Evolutionary conservation across 1,284 basidiomycete genomes (phyloP).

Genomic region (Puccinia triticina): DNA sequence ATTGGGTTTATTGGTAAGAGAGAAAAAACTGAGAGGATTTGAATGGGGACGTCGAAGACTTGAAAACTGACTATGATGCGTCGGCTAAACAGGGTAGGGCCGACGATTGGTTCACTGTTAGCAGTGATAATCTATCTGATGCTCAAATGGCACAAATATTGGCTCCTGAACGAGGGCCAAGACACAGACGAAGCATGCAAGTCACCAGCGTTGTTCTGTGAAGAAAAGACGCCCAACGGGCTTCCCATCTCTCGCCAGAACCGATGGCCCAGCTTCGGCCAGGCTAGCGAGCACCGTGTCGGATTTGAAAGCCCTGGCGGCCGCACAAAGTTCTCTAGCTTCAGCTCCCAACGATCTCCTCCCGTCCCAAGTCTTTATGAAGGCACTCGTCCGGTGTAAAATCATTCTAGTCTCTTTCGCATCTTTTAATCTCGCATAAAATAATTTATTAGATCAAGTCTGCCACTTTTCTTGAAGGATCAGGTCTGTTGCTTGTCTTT

Average conservation of each 20-base stretch:
- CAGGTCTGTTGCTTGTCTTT: too few relatives aligned
- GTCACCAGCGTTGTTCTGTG: conserved; percentile 47
- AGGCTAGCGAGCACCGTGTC: conserved; percentile 10
- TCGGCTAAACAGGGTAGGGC: conserved; percentile 32
- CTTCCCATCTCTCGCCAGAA: conserved; percentile 14
- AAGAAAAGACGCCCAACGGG: conserved; percentile 21
- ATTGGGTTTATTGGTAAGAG: conserved; percentile 50
- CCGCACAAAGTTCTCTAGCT: conserved; percentile 34
- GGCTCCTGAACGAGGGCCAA: conserved; percentile 48
- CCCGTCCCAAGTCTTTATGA: conserved; percentile 29
- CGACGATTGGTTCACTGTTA: conserved; percentile 41
- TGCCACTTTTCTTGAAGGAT: too few relatives aligned
- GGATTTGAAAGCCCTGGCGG: conserved; percentile 27
- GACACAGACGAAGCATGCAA: conserved; percentile 48
- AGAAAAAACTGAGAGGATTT: background rate
- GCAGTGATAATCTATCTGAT: conserved; percentile 46
- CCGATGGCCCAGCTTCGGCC: conserved; percentile 33
- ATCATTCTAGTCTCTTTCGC: background rate
- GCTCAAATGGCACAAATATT: conserved; percentile 48
- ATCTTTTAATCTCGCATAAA: too few relatives aligned
- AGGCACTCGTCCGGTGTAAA: conserved; percentile 15
- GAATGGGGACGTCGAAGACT: too few relatives aligned
- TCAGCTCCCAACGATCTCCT: conserved; percentile 33
- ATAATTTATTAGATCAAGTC: too few relatives aligned
- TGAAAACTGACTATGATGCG: background rate